Conservation (phyloP, 495 filamentous ascomycete species). For the Bombardia bombarda region DNA sequence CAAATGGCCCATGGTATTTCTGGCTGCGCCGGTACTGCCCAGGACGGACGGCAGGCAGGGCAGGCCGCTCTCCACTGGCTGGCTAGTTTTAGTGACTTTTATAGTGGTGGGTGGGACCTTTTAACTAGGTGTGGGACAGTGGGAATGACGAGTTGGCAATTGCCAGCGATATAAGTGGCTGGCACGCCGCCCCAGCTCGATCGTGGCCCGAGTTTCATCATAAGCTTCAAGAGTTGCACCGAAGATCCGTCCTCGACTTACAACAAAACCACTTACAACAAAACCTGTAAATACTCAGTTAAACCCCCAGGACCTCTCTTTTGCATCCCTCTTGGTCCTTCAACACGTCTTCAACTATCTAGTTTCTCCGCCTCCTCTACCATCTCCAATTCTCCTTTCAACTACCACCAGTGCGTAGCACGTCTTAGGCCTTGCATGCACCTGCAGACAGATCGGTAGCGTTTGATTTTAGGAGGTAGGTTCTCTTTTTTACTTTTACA, state of each 20-base stretch:
- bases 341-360: neutral
- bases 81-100: neutral
- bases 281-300: slow-evolving; percentile 10
- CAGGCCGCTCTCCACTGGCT: neutral
- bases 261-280: neutral
- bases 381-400: neutral
- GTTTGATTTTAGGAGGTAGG: neutral
- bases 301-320: neutral
- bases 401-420: neutral
- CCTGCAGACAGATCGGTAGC: neutral
- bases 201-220: slow-evolving; percentile 19
- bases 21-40: neutral
- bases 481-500: neutral
- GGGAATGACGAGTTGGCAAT: slow-evolving; percentile 3
- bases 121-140: neutral
- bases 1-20: neutral
- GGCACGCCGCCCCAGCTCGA: slow-evolving; percentile 11
- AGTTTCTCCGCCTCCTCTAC: neutral
- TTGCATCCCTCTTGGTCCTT: neutral
- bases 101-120: neutral
- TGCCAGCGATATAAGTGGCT: slow-evolving; percentile 22
- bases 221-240: slow-evolving; percentile 8
- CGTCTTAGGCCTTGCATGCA: neutral
- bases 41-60: neutral
- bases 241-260: neutral